Conservation (phyloP, 768 basidiomycete species). For the Astraeus odoratus region DNA sequence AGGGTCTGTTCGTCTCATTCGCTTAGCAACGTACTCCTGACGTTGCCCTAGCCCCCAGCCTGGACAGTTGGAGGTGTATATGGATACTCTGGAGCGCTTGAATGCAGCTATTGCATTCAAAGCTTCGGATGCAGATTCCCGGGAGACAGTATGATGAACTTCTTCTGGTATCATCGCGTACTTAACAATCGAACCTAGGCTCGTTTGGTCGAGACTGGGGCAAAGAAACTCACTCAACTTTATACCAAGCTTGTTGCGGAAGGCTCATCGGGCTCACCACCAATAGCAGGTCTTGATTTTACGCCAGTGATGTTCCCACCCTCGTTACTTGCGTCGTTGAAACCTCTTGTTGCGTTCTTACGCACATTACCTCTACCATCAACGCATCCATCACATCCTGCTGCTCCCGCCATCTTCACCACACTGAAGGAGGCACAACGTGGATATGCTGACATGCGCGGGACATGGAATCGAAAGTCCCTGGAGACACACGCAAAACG, state of each 20-base stretch:
- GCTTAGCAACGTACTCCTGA: not conserved
- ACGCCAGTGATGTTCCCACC: constrained; percentile 49
- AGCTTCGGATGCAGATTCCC: constrained; percentile 46
- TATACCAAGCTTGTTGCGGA: constrained; percentile 89
- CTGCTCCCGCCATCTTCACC: constrained; percentile 53
- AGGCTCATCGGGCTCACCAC: constrained; percentile 71
- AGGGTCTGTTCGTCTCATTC: constrained; percentile 40
- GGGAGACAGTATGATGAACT: constrained; percentile 39
- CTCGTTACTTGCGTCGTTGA: constrained; percentile 44
- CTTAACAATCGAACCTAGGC: constrained; percentile 30
- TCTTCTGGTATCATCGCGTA: not conserved
- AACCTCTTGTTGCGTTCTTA: constrained; percentile 61
- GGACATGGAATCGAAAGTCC: constrained; percentile 69
- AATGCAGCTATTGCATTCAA: constrained; percentile 79
- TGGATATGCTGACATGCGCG: constrained; percentile 84
- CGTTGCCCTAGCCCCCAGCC: constrained; percentile 53
- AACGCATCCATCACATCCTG: constrained; percentile 80
- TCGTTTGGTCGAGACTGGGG: constrained; percentile 75
- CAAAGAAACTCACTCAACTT: constrained; percentile 72
- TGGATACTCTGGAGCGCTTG: constrained; percentile 66
- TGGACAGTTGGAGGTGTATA: constrained; percentile 57
- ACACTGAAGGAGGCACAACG: constrained; percentile 72
- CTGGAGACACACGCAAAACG: constrained; percentile 66
- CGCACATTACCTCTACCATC: constrained; percentile 68
- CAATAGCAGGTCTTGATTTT: constrained; percentile 51